phyloP scores from a whole-genome alignment of 2,329 filamentous ascomycete genomes.

The Mycosphaerelloides madeirae region DNA sequence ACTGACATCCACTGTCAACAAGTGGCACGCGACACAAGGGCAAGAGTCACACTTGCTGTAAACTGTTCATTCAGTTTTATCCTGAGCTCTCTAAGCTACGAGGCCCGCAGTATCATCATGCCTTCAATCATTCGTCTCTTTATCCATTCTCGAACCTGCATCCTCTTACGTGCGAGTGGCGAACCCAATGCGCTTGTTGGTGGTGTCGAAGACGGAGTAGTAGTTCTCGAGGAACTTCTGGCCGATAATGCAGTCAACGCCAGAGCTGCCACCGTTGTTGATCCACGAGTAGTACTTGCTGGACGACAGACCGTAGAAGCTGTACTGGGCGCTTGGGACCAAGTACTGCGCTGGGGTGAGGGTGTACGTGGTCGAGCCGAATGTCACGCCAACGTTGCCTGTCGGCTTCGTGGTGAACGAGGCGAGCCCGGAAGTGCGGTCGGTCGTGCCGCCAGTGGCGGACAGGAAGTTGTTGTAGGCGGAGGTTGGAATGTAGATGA shows the following conservation, averaged over 20 bases:
- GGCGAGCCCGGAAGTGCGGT: constrained; percentile 19
- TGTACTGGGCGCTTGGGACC: constrained; percentile 15
- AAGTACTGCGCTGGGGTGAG: constrained; percentile 18
- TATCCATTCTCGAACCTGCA: background rate
- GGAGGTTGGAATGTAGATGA: constrained; percentile 37
- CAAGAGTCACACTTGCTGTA: too few species aligned
- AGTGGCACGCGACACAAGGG: too few species aligned
- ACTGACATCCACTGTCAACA: too few species aligned
- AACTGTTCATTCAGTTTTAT: too few species aligned
- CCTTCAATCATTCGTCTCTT: background rate
- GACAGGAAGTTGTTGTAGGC: constrained; percentile 24
- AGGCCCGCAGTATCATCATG: too few species aligned
- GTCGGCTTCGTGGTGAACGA: constrained; percentile 15
- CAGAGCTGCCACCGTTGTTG: constrained; percentile 17
- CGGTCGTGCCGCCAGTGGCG: constrained; percentile 16
- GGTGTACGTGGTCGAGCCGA: constrained; percentile 17
- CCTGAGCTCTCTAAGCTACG: too few species aligned
- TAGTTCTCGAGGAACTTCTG: constrained; percentile 21
- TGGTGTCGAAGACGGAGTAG: constrained; percentile 21
- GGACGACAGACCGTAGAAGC: constrained; percentile 11
- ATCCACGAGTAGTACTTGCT: constrained; percentile 21
- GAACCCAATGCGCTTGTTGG: constrained; percentile 18
- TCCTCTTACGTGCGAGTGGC: constrained; percentile 11
- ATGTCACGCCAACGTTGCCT: constrained; percentile 15
- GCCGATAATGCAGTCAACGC: constrained; percentile 17